Base-by-base conservation (phyloP, 257 asterid species). In the Leptodermis oblonga region DNA sequence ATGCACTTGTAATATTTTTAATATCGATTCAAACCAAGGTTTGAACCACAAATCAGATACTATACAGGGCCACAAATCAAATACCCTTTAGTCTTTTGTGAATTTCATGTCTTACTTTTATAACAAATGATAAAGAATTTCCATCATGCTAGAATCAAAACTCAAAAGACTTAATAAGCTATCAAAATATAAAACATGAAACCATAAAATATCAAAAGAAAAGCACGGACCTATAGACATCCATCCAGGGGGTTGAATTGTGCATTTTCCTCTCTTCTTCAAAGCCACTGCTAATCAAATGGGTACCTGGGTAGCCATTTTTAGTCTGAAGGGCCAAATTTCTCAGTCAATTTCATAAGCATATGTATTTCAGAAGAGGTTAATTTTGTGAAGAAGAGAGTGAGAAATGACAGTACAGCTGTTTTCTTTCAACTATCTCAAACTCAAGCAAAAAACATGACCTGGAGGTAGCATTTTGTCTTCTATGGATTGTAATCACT, bases 191-290 rank as follows among this genome's bases (percentile, higher is more conserved):
- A 17, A 67, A 66, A 0, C 73, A 45, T 49, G 53, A 53, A 62
- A 25, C n/a, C 1, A 2, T 9, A 45, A 14, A 52, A 39, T 37
- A 26, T 3, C 10, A 7, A 59, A 34, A 14, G 48, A n/a, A 8
- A 17, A n/a, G 11, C 37, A 64, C 96, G 83, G 76, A 93, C 97
- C 97, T 1, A 88, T 82, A 20, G 95, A 78, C 89, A 93, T 88
- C 99, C 96, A 93, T 46, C 88, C 94, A 0, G 95, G 96, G 62
- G 92, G 88, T 46, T 86, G 81, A 77, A 93, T 87, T 26, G 88
- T 83, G 85, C 99, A 93, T 80, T 90, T 93, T 48, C 97, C 97
- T 85, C 99, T 83, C 80, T 80, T 93, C 87, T 87, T 90, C 90
- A 93, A 77, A 71, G 99, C 95, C 49, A 93, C 85, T 15, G 99